A percentile compares a stretch with the other conserved stretches of the same genome.
Conservation (phyloP, 495 filamentous ascomycete species). For the Podospora appendiculata region DNA sequence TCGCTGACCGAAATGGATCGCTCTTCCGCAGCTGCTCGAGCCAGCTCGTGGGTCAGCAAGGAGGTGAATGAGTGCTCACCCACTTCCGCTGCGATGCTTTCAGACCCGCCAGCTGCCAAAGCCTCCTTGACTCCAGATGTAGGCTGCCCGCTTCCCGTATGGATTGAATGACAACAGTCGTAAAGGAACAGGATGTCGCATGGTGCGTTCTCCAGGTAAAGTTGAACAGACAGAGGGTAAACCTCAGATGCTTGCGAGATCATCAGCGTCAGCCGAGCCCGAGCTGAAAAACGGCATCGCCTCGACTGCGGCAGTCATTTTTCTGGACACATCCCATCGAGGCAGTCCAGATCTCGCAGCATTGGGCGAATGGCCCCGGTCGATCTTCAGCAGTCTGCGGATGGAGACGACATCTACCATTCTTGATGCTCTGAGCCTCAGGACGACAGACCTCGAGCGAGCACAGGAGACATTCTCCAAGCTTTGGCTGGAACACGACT, state of each 20-base stretch:
- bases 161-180: conserved; percentile 8
- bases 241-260: background rate
- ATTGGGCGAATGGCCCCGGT: background rate
- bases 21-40: background rate
- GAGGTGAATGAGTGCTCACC: conserved; percentile 4
- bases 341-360: background rate
- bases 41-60: conserved; percentile 3
- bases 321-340: conserved; percentile 33
- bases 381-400: background rate
- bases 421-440: conserved; percentile 7
- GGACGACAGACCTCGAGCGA: conserved; percentile 3
- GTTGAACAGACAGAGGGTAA: conserved; percentile 1
- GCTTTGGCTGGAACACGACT: conserved; percentile 7
- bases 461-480: conserved; percentile 7
- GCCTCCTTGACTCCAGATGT: conserved; percentile 3
- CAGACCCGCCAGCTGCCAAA: conserved; percentile 2
- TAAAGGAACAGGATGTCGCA: conserved; percentile 6
- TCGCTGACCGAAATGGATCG: conserved; percentile 1
- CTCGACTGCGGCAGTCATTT: conserved; percentile 24
- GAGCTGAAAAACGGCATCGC: background rate
- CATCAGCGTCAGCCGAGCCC: background rate
- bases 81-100: conserved; percentile 4
- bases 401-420: conserved; percentile 2
- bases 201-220: background rate
- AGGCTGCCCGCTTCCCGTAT: background rate